Conservation (phyloP, 1,139 yeast species). For the Scheffersomyces segobiensis region DNA sequence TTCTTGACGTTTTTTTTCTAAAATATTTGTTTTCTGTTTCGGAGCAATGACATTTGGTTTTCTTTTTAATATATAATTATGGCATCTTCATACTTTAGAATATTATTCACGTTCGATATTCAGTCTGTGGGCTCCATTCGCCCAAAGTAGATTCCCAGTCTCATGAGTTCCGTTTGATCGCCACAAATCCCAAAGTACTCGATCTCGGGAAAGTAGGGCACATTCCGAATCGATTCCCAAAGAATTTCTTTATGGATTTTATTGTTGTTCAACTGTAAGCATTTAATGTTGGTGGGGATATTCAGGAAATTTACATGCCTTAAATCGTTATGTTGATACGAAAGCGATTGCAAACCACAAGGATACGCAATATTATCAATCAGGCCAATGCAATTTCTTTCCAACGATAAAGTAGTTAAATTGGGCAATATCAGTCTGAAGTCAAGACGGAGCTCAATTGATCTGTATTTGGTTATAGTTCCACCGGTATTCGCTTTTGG, state of each 20-base stretch:
- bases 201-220: conserved; percentile 12
- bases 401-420: neutral
- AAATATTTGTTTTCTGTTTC: neutral
- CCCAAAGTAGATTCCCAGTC: conserved; percentile 9
- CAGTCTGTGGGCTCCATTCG: neutral
- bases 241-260: neutral
- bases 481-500: neutral
- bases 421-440: neutral
- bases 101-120: neutral
- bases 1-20: neutral
- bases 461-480: neutral
- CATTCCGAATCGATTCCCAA: neutral
- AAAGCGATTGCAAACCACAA: neutral
- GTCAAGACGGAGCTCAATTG: neutral
- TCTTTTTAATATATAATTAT: neutral
- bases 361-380: neutral
- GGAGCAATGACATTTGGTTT: neutral
- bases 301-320: conserved; percentile 3
- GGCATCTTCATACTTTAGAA: neutral
- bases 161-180: conserved; percentile 12
- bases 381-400: neutral
- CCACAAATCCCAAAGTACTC: conserved; percentile 11
- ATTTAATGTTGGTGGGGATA: conserved; percentile 9
- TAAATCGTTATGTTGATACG: neutral
- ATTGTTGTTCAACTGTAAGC: conserved; percentile 9